Percentiles rank a stretch among this genome's conserved stretches.
phyloP scores from a whole-genome alignment of 805 yeast genomes.

The Cyberlindnera xylosilytica region DNA sequence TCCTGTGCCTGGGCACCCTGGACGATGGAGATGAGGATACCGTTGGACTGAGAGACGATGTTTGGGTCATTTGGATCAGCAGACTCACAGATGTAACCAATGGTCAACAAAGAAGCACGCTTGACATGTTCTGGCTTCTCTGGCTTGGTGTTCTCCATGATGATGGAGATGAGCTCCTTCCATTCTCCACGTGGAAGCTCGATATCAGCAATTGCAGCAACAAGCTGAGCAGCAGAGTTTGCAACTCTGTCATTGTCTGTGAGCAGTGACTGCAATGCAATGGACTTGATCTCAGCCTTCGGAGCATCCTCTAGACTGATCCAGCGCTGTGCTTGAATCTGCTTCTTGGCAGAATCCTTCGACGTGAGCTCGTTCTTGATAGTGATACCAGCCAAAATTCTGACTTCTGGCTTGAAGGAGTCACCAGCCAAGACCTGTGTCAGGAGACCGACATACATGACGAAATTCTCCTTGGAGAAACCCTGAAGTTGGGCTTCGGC shows the following conservation, averaged over 20 bases:
- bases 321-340: slow-evolving; percentile 73
- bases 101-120: slow-evolving; percentile 80
- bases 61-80: slow-evolving; percentile 77
- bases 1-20: slow-evolving; percentile 92
- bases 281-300: slow-evolving; percentile 63
- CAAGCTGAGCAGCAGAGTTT: slow-evolving; percentile 85
- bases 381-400: slow-evolving; percentile 87
- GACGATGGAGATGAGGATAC: slow-evolving; percentile 90
- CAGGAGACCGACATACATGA: slow-evolving; percentile 65
- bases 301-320: slow-evolving; percentile 49
- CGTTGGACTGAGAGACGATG: slow-evolving; percentile 81
- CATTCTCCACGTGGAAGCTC: slow-evolving; percentile 87
- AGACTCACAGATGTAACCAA: slow-evolving; percentile 94
- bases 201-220: slow-evolving; percentile 95
- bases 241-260: slow-evolving; percentile 76
- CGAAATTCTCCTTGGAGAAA: slow-evolving; percentile 73
- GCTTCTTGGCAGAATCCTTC: slow-evolving; percentile 62
- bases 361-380: slow-evolving; percentile 86
- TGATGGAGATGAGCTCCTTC: slow-evolving; percentile 79
- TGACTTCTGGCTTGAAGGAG: slow-evolving; percentile 65
- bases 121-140: slow-evolving; percentile 78
- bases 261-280: slow-evolving; percentile 60
- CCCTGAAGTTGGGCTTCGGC: slow-evolving; percentile 77
- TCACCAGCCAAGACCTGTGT: slow-evolving; percentile 70
- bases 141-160: slow-evolving; percentile 82